Conservation (phyloP, 495 filamentous ascomycete species). For the Lichenothelia convexa region DNA sequence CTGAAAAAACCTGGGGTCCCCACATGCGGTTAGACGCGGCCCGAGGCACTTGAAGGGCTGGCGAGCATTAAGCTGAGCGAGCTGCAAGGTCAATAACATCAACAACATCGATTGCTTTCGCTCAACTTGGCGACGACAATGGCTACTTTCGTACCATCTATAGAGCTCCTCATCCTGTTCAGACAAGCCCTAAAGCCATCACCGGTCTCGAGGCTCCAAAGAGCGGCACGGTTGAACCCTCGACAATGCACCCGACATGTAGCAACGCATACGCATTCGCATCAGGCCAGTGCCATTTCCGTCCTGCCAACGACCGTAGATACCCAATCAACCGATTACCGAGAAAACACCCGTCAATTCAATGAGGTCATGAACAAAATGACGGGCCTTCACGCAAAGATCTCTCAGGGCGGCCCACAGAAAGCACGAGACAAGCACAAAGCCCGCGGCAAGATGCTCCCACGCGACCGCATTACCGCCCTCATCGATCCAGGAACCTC, state of each 20-base stretch:
- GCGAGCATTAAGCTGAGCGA: no score
- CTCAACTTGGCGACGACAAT: no score
- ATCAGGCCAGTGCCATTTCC: conserved; percentile 49
- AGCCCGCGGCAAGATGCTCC: conserved; percentile 80
- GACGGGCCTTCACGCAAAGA: conserved; percentile 46
- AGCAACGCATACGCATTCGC: conserved; percentile 26
- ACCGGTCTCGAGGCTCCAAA: no score
- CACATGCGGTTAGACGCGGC: no score
- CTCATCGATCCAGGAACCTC: conserved; percentile 77
- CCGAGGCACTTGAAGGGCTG: no score
- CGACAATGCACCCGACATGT: conserved; percentile 11
- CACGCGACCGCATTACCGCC: conserved; percentile 72
- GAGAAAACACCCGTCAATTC: conserved; percentile 69
- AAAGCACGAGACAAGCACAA: conserved; percentile 85
- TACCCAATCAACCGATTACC: conserved; percentile 55
- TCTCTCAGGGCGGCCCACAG: conserved; percentile 55
- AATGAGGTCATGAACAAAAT: conserved; percentile 46
- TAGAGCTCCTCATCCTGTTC: no score
- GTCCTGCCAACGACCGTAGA: conserved; percentile 61
- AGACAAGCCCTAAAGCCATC: no score
- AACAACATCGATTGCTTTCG: no score
- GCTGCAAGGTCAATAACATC: no score
- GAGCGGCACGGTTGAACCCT: conserved; percentile 1
- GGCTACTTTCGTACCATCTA: no score
- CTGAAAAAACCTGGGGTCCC: no score